These are phyloP conservation scores for Leptosphaerulina australis DNA, from an alignment of 2,329 filamentous ascomycete species.

Conservation along the genomic window DNA sequence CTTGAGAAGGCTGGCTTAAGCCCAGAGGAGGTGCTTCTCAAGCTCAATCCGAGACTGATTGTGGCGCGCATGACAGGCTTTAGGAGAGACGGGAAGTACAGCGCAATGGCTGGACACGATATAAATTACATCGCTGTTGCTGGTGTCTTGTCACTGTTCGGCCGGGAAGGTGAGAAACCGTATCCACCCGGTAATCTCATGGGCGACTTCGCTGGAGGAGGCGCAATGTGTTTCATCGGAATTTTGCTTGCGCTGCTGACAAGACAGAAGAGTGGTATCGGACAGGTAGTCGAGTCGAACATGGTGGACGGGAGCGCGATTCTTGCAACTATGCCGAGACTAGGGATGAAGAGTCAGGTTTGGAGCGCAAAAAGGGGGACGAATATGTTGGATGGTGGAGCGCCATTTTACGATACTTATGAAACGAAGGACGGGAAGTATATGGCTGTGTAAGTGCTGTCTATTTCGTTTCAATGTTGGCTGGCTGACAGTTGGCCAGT, in stretches of 20 bases:
- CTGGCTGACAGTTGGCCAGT: slow-evolving; percentile 25
- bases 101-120: slow-evolving; percentile 88
- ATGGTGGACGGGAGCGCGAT: slow-evolving; percentile 93
- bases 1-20: slow-evolving; percentile 82
- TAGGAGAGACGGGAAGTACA: slow-evolving; percentile 82
- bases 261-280: slow-evolving; percentile 66
- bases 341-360: slow-evolving; percentile 66
- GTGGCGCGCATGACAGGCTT: slow-evolving; percentile 90
- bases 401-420: slow-evolving; percentile 89
- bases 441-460: slow-evolving; percentile 69
- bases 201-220: slow-evolving; percentile 90
- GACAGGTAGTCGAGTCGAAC: slow-evolving; percentile 92
- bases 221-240: slow-evolving; percentile 79
- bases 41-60: slow-evolving; percentile 74
- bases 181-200: slow-evolving; percentile 83
- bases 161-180: slow-evolving; percentile 70
- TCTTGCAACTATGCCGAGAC: slow-evolving; percentile 76
- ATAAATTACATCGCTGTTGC: slow-evolving; percentile 95
- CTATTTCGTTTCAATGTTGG: background rate
- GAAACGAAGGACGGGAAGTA: slow-evolving; percentile 78
- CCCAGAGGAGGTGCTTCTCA: slow-evolving; percentile 68
- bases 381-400: slow-evolving; percentile 82
- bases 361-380: slow-evolving; percentile 71
- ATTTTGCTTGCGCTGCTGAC: slow-evolving; percentile 79
- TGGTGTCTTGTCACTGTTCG: slow-evolving; percentile 78